These are phyloP conservation scores for Podila horticola DNA, from an alignment of 192 early-diverging fungal species.

Conservation along the genomic window DNA sequence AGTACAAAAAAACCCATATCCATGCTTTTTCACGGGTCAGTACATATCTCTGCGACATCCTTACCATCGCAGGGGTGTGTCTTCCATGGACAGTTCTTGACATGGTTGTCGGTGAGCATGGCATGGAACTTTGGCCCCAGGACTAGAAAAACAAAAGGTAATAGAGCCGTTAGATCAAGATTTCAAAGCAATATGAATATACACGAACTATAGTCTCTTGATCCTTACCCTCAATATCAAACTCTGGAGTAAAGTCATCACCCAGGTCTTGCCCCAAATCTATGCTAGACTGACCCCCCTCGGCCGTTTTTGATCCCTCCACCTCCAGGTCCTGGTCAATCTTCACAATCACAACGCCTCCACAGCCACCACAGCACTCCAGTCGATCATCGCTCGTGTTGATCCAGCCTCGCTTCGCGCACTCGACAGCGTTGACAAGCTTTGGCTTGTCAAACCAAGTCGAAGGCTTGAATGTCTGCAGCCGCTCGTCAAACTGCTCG, in stretches of 20 bases:
- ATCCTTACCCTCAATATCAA: slow-evolving; percentile 19
- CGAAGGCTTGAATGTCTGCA: slow-evolving; percentile 45
- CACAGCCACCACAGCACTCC: slow-evolving; percentile 46
- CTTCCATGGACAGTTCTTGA: slow-evolving; percentile 32
- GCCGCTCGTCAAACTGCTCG: slow-evolving; percentile 42
- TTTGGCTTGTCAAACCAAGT: slow-evolving; percentile 53
- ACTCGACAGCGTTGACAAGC: slow-evolving; percentile 38
- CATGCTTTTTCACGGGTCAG: not conserved
- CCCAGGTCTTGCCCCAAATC: not conserved
- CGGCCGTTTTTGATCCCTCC: not conserved
- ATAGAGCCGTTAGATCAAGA: not conserved
- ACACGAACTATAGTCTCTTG: not conserved
- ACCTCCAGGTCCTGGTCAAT: slow-evolving; percentile 10
- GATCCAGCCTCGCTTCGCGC: slow-evolving; percentile 47
- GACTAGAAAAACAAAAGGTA: not conserved
- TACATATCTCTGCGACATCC: not conserved
- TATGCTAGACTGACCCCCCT: not conserved
- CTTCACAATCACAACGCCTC: slow-evolving; percentile 38
- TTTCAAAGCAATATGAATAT: not conserved
- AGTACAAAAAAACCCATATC: not conserved
- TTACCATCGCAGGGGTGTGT: slow-evolving; percentile 43
- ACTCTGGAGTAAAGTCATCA: not conserved
- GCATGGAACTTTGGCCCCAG: slow-evolving; percentile 34
- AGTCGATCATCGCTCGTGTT: slow-evolving; percentile 38
- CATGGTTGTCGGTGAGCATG: slow-evolving; percentile 37